Percentiles rank a stretch among this genome's conserved stretches.
Conservation (phyloP, 2,329 filamentous ascomycete species). For the Colletotrichum simmondsii region DNA sequence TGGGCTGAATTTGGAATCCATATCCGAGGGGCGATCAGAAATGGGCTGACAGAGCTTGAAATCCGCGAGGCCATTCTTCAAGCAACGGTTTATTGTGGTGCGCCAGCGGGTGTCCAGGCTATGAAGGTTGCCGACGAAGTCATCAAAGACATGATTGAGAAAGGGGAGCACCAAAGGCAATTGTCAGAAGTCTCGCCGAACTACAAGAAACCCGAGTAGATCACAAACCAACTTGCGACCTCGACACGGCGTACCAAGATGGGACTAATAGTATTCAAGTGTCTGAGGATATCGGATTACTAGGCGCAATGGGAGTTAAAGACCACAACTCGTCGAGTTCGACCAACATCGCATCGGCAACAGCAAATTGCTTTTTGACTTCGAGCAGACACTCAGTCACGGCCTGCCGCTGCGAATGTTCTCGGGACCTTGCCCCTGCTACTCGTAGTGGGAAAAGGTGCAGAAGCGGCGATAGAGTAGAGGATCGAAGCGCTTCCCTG, state of each 20-base stretch:
- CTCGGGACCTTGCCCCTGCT: slow-evolving; percentile 44
- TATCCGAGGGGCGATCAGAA: slow-evolving; percentile 69
- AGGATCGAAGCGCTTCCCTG: slow-evolving; percentile 31
- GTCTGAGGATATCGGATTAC: neutral
- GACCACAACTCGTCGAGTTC: slow-evolving; percentile 13
- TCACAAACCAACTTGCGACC: neutral
- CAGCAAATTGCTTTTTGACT: slow-evolving; percentile 1
- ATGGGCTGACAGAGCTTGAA: slow-evolving; percentile 67
- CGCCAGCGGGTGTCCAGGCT: slow-evolving; percentile 52
- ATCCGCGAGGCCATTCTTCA: slow-evolving; percentile 63
- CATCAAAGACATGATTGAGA: slow-evolving; percentile 40
- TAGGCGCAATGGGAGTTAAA: neutral
- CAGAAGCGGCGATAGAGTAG: slow-evolving; percentile 43
- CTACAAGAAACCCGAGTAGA: slow-evolving; percentile 1
- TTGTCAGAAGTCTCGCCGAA: slow-evolving; percentile 27
- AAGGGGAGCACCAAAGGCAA: slow-evolving; percentile 39
- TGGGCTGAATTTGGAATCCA: slow-evolving; percentile 69
- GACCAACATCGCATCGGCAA: slow-evolving; percentile 16
- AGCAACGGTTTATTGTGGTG: slow-evolving; percentile 52
- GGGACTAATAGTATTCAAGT: neutral
- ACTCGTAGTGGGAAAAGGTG: slow-evolving; percentile 48
- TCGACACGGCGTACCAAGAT: neutral
- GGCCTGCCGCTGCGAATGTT: slow-evolving; percentile 37
- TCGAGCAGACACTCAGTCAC: slow-evolving; percentile 37
- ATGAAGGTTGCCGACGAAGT: slow-evolving; percentile 40